Evolutionary conservation across 768 basidiomycete genomes (phyloP).

Genomic region (Tulasnella calospora): DNA sequence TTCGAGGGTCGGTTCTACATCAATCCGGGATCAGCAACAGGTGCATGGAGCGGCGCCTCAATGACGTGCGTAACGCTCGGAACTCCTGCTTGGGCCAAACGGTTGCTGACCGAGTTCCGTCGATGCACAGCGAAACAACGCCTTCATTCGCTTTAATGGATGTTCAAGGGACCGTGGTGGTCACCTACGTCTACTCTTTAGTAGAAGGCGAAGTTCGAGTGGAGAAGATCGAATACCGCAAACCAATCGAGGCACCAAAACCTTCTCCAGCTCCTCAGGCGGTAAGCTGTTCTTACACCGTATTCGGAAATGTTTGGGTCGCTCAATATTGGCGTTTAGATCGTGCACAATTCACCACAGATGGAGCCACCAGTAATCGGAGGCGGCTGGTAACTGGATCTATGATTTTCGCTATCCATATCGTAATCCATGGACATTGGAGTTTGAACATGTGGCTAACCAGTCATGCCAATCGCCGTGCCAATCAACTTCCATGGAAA

Average conservation of each 20-base stretch:
- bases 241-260: slow-evolving; percentile 21
- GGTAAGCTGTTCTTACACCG: background rate
- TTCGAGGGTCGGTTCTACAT: slow-evolving; percentile 89
- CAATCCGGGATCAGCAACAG: slow-evolving; percentile 92
- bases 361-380: slow-evolving; percentile 10
- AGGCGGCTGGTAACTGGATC: background rate
- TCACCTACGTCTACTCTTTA: slow-evolving; percentile 94
- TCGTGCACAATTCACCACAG: background rate
- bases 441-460: background rate
- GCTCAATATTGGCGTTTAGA: background rate
- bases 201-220: slow-evolving; percentile 92
- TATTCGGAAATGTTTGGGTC: background rate
- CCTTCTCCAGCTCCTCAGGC: background rate
- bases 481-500: background rate
- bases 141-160: slow-evolving; percentile 98
- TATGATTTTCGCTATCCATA: background rate
- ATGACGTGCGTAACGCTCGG: slow-evolving; percentile 49
- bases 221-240: slow-evolving; percentile 58
- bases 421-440: background rate
- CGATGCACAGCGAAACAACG: slow-evolving; percentile 60
- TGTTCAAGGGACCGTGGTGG: slow-evolving; percentile 92
- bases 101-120: background rate
- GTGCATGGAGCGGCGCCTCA: slow-evolving; percentile 81
- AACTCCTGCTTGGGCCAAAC: background rate
- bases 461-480: background rate